These are phyloP conservation scores for Cydonia oblonga DNA, from an alignment of 331 rosid species.

Conservation along the genomic window DNA sequence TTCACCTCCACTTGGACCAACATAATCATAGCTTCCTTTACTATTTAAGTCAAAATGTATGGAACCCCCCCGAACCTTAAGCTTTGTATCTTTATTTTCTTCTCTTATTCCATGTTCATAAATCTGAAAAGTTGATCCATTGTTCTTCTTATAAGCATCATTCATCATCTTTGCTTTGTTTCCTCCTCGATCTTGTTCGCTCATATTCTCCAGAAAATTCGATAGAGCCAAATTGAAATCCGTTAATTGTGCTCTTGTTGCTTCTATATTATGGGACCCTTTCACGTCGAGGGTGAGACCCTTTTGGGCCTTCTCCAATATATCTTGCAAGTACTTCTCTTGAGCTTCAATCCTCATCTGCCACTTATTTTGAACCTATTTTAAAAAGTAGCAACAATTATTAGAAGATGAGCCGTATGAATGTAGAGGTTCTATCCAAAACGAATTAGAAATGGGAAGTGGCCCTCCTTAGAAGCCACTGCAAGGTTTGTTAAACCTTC, in stretches of 20 bases:
- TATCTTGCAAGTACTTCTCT: slow-evolving; percentile 72
- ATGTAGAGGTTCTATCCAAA: no score
- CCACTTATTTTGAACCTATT: no score
- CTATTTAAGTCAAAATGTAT: slow-evolving; percentile 62
- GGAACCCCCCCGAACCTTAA: slow-evolving; percentile 37
- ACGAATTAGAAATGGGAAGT: no score
- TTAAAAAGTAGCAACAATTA: no score
- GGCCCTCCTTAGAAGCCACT: no score
- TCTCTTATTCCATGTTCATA: slow-evolving; percentile 25
- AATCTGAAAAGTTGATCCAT: slow-evolving; percentile 26
- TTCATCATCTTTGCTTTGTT: slow-evolving; percentile 17
- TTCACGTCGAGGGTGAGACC: slow-evolving; percentile 38
- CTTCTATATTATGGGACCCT: slow-evolving; percentile 35
- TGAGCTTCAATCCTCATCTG: slow-evolving; percentile 81
- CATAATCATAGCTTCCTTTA: slow-evolving; percentile 49
- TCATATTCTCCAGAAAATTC: slow-evolving; percentile 56
- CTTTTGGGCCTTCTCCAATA: slow-evolving; percentile 72
- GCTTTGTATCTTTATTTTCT: slow-evolving; percentile 31
- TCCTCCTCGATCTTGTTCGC: slow-evolving; percentile 36
- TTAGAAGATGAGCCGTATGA: no score
- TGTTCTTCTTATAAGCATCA: slow-evolving; percentile 23
- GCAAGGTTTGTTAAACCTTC: no score
- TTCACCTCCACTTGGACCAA: slow-evolving; percentile 42
- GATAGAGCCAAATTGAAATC: slow-evolving; percentile 62
- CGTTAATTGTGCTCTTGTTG: slow-evolving; percentile 46